Evolutionary conservation across 768 basidiomycete genomes (phyloP), one percentile per base, ranked within the genome.

Genomic region (Cystofilobasidium capitatum): DNA sequence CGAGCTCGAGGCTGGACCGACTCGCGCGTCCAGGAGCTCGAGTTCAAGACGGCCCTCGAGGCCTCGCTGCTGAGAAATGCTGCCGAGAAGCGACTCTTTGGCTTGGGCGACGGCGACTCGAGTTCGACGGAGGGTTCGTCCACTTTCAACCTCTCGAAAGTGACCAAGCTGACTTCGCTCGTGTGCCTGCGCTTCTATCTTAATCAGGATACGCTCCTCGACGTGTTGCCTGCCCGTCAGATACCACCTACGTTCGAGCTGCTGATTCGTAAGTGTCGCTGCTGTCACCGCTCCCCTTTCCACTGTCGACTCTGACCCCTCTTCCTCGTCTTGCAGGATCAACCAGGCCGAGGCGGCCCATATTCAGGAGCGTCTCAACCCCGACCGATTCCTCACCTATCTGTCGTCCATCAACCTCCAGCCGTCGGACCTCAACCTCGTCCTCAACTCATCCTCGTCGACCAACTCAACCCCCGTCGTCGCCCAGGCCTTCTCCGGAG

Each of bases 351-450:
- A 70, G 40, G 16, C 49, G 2, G 51, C 37, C 14, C 69, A 70
- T 24, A 47, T 70, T 31, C 29, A 70, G 20, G 57, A 57, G 10
- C 63, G 69, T 6, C 64, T 65, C 31, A 40, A 64, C 20, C 64
- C 69, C 14, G n/a, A 60, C 35, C 44, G 59, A 17, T 70, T 70
- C 59, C 49, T 65, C 26, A n/a, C 26, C 49, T 70, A 65, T 59
- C 64, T 70, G 13, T 31, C 45, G 0, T 65, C 64, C 6, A 60
- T 70, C 63, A 64, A 62, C 58, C 20, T 65, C 29, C 36, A 58
- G 37, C 36, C 69, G 0, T 70, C 69, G 22, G 58, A 60, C 2
- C 42, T 70, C 40, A 70, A 70, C 64, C 59, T 70, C 47, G 44
- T 33, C 37, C 64, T 70, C 26, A 70, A 40, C 51, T 24, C 66